Evolutionary conservation across 306 rosid genomes (phyloP), one percentile per base, ranked within the genome.

Genomic region (Cucurbita ficifolia): DNA sequence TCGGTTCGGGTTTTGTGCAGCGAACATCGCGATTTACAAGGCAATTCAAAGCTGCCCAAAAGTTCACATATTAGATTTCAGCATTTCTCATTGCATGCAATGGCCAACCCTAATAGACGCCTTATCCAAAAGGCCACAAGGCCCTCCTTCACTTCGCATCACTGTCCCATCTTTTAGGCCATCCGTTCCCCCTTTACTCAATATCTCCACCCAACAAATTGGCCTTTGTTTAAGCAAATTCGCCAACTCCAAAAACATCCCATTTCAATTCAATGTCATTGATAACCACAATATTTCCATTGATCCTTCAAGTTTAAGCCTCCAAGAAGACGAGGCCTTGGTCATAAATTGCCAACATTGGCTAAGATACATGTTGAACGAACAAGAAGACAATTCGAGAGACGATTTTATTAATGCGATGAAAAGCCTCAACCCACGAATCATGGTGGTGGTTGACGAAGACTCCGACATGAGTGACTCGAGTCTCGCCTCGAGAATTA

Each of bases 71-170:
- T 61, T 94, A 51, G 98, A 94, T 80, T 94, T 94, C 75, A 94
- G 98, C 67, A 84, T 86, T 74, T 89, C 95, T 3, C 89, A 89
- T 53, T 89, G 98, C 78, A 89, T 94, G 98, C 98, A 94, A n/a
- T 94, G 98, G 98, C 98, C 98, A 61, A 94, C 98, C 70, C 83
- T 94, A 14, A 94, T 94, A 9, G 97, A 90, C 76, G 82, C 85
- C 2, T 80, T 90, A 71, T 90, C 95, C 16, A 90, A 89, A 81
- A 80, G 88, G 51, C 95, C 87, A 0, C 86, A 87, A 78, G 96
- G 97, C 1, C 96, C 97, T 83, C 92, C 98, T 79, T 77, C 79
- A 7, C 87, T 94, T 77, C 80, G 88, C 73, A 81, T 94, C 79
- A 86, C 89, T 0, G 97, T 90, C 13, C 98, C 98, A 3, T 85